Percentiles rank a stretch among this genome's conserved stretches.
phyloP scores from a whole-genome alignment of 495 filamentous ascomycete genomes.

The Parmelia sp. region DNA sequence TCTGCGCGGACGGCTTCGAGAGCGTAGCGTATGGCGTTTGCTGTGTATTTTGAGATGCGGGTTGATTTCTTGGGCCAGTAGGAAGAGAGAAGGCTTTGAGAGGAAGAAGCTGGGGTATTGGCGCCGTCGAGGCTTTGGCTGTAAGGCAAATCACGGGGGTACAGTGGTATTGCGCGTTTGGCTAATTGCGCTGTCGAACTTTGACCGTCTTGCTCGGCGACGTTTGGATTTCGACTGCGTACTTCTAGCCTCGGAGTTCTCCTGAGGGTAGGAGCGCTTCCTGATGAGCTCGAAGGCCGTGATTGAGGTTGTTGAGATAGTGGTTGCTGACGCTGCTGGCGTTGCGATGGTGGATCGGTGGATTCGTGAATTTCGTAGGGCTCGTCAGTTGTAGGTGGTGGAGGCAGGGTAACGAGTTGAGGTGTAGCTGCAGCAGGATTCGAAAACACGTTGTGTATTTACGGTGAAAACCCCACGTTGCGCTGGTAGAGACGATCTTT shows the following conservation, averaged over 20 bases:
- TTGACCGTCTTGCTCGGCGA: constrained; percentile 6
- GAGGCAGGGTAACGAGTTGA: constrained; percentile 22
- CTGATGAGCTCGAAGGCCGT: constrained; percentile 47
- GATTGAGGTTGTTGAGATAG: constrained; percentile 31
- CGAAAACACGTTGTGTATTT: neutral
- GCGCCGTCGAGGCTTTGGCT: constrained; percentile 28
- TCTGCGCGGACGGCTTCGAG: constrained; percentile 71
- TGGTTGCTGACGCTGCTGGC: constrained; percentile 48
- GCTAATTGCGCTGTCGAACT: constrained; percentile 14
- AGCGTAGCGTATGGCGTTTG: constrained; percentile 78
- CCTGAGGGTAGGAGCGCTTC: constrained; percentile 45
- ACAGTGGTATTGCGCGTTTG: constrained; percentile 35
- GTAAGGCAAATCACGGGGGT: constrained; percentile 20
- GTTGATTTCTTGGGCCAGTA: constrained; percentile 51
- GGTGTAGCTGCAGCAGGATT: constrained; percentile 2
- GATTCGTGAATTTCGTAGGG: constrained; percentile 56
- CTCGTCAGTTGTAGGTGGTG: constrained; percentile 45
- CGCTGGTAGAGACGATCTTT: neutral
- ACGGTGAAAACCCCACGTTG: neutral
- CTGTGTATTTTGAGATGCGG: constrained; percentile 57
- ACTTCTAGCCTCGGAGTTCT: constrained; percentile 43
- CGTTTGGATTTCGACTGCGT: constrained; percentile 29
- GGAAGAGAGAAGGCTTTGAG: constrained; percentile 30
- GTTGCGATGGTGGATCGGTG: constrained; percentile 49
- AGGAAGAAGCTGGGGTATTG: constrained; percentile 27